Evolutionary conservation across 2,329 filamentous ascomycete species (phyloP), one percentile per base, ranked within the genome.

Genomic region (Ascochyta viciae-villosae): DNA sequence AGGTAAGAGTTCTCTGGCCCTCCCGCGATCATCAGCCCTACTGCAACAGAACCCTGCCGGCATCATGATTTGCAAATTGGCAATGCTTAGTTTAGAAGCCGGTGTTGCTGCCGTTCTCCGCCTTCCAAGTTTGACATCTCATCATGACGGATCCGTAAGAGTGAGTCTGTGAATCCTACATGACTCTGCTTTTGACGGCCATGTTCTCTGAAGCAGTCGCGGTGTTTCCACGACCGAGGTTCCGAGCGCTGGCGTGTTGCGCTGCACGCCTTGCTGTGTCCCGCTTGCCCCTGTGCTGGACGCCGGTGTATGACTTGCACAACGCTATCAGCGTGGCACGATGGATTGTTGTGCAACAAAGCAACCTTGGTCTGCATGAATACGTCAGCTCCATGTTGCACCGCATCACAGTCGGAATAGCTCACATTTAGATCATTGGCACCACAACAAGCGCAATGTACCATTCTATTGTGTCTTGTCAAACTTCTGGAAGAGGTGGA

Each of bases 1-100:
- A 2, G 31, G 38, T 13, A 42, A 31, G 31, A 47, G 42, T 56
- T 47, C 38, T 43, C 19, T 46, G 22, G 27, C 19, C 41, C 26
- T 34, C 53, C 42, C 53, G 48, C 43, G 47, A 51, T 51, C 47
- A 48, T 42, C 53, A 56, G 53, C 53, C 42, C 53, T 56, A 51
- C 53, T 56, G 46, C 42, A 56, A 24, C 12, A 50, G 37, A 55
- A 43, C 53, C 53, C 43, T 56, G 53, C 42, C 48, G 38, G 24
- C 47, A 47, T 51, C 53, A 40, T 26, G 53, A 56, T 46, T 46
- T 26, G 47, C 47, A 56, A 54, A 41, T 38, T 45, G 46, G 47
- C 47, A 50, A 56, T 38, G 47, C 46, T 56, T 56, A 42, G 42
- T 41, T 27, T 16, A 27, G 12, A 16, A 38, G 29, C 37, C 35